Base-by-base conservation (phyloP, 2,329 filamentous ascomycete species). In the Cladosporium sp. region DNA sequence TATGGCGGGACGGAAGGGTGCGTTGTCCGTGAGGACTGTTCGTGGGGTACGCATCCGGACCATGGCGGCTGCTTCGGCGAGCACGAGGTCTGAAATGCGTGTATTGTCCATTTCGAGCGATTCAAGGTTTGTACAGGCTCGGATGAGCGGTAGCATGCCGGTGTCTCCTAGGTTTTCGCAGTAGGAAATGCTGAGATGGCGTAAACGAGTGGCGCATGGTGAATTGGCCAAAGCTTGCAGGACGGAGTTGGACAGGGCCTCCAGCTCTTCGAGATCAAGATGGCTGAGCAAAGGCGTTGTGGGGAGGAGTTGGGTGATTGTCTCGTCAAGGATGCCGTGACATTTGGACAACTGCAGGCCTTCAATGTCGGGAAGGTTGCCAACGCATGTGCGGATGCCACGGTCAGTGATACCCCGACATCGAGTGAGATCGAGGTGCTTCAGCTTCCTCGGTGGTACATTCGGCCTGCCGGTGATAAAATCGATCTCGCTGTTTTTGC, bases 41-140 rank as follows among this genome's bases (percentile, higher is more conserved):
- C 69, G 66, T 3, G 68, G 64, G n/a, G 57, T 67, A 54, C 76
- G 76, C 25, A 74, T 74, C 50, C 84, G 82, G 13, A 95, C 80
- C 72, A 88, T 86, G n/a, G 80, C 75, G 7, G 90, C 88, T 2
- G 91, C 89, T 72, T 96, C 92, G 50, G 84, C 80, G 8, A 97
- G 80, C 4, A 88, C 84, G 1, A 95, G 78, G 62, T 97, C 89
- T 13, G 88, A 92, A 55, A 95, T 83, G 40, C 87, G 83, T 0
- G 92, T 97, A 67, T 97, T 97, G 72, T 98, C 93, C 76, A 97
- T 84, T 46, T 94, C 88, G 12, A 95, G 72, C 25, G 78, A 87
- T 41, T 76, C 75, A 12, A 97, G 76, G 12, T 72, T 77, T 0
- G 78, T 76, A 67, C 90, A 95, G 25, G 77, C 79, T 62, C 89